Percentiles rank a stretch among this genome's conserved stretches.
phyloP scores from a whole-genome alignment of 1,284 basidiomycete species.

The Xanthoconium separans region DNA sequence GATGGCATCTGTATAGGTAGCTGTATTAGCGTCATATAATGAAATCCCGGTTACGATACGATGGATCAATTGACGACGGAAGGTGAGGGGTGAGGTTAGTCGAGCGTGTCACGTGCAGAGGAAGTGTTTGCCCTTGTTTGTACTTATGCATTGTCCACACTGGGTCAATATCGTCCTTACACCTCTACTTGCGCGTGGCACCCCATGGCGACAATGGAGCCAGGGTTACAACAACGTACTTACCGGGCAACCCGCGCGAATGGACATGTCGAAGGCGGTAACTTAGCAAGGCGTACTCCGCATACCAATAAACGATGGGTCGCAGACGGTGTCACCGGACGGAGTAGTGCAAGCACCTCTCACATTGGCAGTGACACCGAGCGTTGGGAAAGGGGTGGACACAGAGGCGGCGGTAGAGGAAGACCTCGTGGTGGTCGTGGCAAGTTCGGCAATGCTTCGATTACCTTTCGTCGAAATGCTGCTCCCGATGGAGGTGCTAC shows the following conservation, averaged over 20 bases:
- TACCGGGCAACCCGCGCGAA: constrained; percentile 21
- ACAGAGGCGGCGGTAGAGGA: constrained; percentile 40
- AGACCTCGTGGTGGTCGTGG: constrained; percentile 38
- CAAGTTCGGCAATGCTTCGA: constrained; percentile 40
- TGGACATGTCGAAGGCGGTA: constrained; percentile 19
- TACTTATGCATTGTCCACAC: not conserved
- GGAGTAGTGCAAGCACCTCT: constrained; percentile 36
- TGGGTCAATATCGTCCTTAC: not conserved
- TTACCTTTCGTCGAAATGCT: constrained; percentile 27
- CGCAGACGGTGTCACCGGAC: constrained; percentile 37
- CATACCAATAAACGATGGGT: constrained; percentile 58
- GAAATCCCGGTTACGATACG: too few species aligned
- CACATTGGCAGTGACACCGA: constrained; percentile 42
- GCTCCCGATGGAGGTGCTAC: constrained; percentile 26
- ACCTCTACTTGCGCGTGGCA: not conserved
- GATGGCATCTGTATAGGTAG: constrained; percentile 5
- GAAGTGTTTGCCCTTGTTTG: constrained; percentile 1
- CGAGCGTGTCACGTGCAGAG: not conserved
- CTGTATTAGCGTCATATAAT: constrained; percentile 3
- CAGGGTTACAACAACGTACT: constrained; percentile 15
- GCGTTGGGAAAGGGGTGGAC: constrained; percentile 56
- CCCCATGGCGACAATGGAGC: constrained; percentile 27
- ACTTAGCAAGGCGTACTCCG: constrained; percentile 22
- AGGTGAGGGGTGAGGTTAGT: too few species aligned
- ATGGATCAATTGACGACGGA: too few species aligned